Evolutionary conservation across 306 rosid species (phyloP), one percentile per base, ranked within the genome.

Genomic region (Glycyrrhiza uralensis): DNA sequence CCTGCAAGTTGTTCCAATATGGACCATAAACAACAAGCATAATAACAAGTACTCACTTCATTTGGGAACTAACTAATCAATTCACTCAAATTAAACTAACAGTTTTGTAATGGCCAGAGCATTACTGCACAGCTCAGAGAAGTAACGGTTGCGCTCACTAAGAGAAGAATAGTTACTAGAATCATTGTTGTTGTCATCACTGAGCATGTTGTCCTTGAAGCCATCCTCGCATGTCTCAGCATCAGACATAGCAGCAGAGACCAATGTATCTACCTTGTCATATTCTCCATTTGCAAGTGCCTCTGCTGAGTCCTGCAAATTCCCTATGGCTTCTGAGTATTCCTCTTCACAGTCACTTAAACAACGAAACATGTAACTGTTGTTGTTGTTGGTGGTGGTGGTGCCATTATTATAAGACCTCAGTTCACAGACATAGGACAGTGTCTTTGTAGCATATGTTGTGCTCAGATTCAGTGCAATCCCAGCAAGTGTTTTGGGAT

Each of bases 141-240:
- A 81, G 41, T 65, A 23, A 7, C 22, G 26, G 44, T 81, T 81
- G 12, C 32, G 26, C 19, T 76, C 46, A 39, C 38, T 76, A 22
- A 81, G 74, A 52, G 76, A 30, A 47, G 56, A 57, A 2, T 5
- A 18, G 7, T 58, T n/a, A n/a, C n/a, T 54, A 46, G n/a, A 19
- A 39, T 12, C 54, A 10, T 30, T 26, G 2, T 18, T 44, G 20
- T 3, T 19, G 14, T 35, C 50, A 5, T 26, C 64, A 6, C 38
- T 66, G 1, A 2, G 14, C 56, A 41, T 12, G 15, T 80, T 12
- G 15, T 80, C 81, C 66, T 26, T 47, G 51, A 81, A 81, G 10
- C 82, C 82, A 64, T 81, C 76, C 29, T 76, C 76, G 30, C 85
- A 81, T 18, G 85, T 81, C 55, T 76, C 79, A 29, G 82, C 54